Evolutionary conservation across 352 stramenopile species (phyloP).

Genomic region (Pythium monospermum): DNA sequence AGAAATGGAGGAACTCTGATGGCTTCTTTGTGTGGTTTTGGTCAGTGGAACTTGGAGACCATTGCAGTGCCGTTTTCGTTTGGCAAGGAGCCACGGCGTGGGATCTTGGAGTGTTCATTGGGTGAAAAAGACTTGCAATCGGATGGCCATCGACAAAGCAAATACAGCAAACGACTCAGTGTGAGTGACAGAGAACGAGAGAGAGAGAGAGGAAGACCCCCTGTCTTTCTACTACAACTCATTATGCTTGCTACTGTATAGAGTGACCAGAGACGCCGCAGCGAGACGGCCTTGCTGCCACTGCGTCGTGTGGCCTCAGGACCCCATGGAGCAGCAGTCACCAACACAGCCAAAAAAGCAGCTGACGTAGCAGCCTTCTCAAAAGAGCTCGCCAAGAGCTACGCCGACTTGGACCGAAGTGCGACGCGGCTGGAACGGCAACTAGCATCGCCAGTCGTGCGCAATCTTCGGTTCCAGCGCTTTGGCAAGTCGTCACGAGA

Average conservation of each 20-base stretch:
- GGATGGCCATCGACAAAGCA: not conserved
- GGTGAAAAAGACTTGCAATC: constrained; percentile 6
- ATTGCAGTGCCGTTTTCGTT: constrained; percentile 48
- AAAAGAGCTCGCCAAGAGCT: constrained; percentile 52
- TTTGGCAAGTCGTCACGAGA: constrained; percentile 20
- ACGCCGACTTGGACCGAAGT: constrained; percentile 32
- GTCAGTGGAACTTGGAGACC: constrained; percentile 37
- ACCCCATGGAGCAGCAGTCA: not conserved
- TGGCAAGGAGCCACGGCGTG: constrained; percentile 32
- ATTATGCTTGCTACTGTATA: too few relatives aligned
- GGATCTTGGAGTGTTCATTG: constrained; percentile 36
- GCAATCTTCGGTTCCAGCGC: constrained; percentile 27
- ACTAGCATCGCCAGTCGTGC: constrained; percentile 27
- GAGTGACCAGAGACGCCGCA: constrained; percentile 4
- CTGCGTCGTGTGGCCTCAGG: constrained; percentile 1
- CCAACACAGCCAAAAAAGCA: not conserved
- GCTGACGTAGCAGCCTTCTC: constrained; percentile 21
- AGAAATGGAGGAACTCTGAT: not conserved
- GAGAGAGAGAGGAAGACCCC: too few relatives aligned
- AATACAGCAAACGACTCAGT: constrained; percentile 10
- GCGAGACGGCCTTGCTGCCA: constrained; percentile 15
- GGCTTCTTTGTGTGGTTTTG: not conserved
- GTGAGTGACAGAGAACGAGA: too few relatives aligned
- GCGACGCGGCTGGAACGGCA: constrained; percentile 29
- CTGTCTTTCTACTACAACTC: too few relatives aligned